Conservation (phyloP, 148 eudicot genomes). For the Cornus suecica region DNA sequence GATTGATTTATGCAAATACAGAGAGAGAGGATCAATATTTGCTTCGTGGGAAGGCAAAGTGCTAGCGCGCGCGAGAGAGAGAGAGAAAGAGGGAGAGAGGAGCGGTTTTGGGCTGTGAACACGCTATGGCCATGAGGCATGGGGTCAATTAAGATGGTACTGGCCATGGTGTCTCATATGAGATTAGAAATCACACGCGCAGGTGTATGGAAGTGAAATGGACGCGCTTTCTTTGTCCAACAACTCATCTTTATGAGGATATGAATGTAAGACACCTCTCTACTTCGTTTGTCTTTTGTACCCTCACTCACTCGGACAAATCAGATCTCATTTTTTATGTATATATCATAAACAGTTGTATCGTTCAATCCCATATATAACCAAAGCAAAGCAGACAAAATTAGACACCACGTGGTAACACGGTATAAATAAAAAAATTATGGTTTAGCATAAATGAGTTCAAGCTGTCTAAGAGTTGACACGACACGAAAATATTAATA, state of each 20-base stretch:
- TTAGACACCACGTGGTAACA: too few species aligned
- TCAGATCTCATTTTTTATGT: too few species aligned
- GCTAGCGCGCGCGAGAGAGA: too few species aligned
- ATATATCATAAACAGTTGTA: too few species aligned
- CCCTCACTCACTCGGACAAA: background rate
- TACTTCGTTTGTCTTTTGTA: constrained; percentile 1
- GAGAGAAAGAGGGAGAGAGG: constrained; percentile 11
- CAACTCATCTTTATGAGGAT: constrained; percentile 11
- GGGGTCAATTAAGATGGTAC: constrained; percentile 16
- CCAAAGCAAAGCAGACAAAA: too few species aligned
- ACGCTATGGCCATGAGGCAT: constrained; percentile 15
- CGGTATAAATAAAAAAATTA: too few species aligned
- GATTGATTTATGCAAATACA: background rate
- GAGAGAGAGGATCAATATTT: constrained; percentile 16
- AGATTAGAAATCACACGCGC: background rate
- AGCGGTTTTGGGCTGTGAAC: constrained; percentile 6
- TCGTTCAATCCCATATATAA: too few species aligned
- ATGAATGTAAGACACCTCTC: constrained; percentile 14
- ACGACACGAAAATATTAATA: too few species aligned
- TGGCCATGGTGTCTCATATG: background rate
- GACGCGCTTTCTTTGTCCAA: constrained; percentile 2
- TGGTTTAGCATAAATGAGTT: too few species aligned
- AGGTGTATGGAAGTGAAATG: background rate
- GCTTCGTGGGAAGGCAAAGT: constrained; percentile 24
- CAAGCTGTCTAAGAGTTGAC: too few species aligned